A percentile compares a stretch with the other conserved stretches of the same genome.
These are phyloP conservation scores for Chiua virens DNA, from an alignment of 768 basidiomycete species.

Conservation along the genomic window DNA sequence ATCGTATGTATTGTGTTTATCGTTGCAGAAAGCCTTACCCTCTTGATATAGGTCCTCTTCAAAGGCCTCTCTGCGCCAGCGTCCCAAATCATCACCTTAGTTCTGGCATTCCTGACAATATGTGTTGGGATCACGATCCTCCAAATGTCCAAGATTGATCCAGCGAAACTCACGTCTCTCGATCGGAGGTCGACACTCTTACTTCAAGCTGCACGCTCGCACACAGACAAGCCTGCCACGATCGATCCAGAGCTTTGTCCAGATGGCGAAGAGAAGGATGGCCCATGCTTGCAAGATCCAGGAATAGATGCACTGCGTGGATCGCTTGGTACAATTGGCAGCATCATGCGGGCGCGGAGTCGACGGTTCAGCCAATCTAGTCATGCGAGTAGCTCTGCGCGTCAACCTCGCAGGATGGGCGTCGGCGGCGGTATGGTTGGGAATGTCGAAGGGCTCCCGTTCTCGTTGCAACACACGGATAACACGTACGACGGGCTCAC, in stretches of 20 bases:
- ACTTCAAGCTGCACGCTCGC: constrained; percentile 76
- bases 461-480: constrained; percentile 31
- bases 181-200: constrained; percentile 90
- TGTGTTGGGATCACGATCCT: constrained; percentile 92
- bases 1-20: constrained; percentile 51
- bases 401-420: constrained; percentile 18
- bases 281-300: constrained; percentile 75
- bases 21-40: background rate
- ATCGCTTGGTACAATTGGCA: constrained; percentile 88
- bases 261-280: constrained; percentile 63
- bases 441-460: constrained; percentile 21
- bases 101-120: constrained; percentile 90
- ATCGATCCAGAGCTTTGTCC: constrained; percentile 15
- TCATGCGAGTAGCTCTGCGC: constrained; percentile 25
- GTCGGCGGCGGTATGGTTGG: constrained; percentile 31
- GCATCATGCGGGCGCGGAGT: constrained; percentile 75
- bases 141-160: constrained; percentile 95
- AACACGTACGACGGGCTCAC: constrained; percentile 53
- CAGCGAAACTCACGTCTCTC: constrained; percentile 70
- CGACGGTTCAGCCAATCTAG: constrained; percentile 52
- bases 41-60: constrained; percentile 70
- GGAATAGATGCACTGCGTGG: constrained; percentile 92
- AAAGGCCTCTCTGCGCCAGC: constrained; percentile 81
- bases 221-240: constrained; percentile 54
- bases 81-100: constrained; percentile 82